These are phyloP conservation scores for Rhodotorula sp. DNA, from an alignment of 1,284 basidiomycete genomes.

Conservation along the genomic window DNA sequence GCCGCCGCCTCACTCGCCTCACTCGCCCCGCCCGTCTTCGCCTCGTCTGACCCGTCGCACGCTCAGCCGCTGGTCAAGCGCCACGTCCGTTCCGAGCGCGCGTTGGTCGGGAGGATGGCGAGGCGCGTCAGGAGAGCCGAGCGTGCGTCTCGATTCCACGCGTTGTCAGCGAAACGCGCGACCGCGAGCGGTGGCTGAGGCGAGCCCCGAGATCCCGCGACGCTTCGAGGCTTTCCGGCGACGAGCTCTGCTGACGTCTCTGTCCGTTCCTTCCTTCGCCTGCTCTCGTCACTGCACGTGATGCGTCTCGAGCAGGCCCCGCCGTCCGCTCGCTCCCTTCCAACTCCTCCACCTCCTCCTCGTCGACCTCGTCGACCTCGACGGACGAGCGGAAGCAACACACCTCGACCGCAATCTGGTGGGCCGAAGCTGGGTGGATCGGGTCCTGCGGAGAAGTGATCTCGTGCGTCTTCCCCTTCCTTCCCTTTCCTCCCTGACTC, in stretches of 20 bases:
- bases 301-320: background rate
- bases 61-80: background rate
- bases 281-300: too few species aligned
- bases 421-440: slow-evolving; percentile 23
- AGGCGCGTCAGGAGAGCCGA: background rate
- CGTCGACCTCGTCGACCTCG: background rate
- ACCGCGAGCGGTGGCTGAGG: too few species aligned
- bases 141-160: too few species aligned
- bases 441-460: slow-evolving; percentile 23
- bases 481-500: too few species aligned
- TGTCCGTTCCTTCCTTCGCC: too few species aligned
- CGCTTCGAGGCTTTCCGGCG: too few species aligned
- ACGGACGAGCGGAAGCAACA: background rate
- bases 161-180: too few species aligned
- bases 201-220: too few species aligned
- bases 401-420: slow-evolving; percentile 29
- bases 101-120: background rate
- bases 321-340: background rate
- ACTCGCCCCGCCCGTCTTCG: background rate
- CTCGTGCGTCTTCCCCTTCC: background rate
- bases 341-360: background rate
- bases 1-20: background rate
- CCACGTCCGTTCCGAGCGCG: background rate
- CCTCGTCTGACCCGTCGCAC: background rate
- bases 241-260: too few species aligned